Evolutionary conservation across 805 yeast species (phyloP).

Genomic region (Candida verbasci): DNA sequence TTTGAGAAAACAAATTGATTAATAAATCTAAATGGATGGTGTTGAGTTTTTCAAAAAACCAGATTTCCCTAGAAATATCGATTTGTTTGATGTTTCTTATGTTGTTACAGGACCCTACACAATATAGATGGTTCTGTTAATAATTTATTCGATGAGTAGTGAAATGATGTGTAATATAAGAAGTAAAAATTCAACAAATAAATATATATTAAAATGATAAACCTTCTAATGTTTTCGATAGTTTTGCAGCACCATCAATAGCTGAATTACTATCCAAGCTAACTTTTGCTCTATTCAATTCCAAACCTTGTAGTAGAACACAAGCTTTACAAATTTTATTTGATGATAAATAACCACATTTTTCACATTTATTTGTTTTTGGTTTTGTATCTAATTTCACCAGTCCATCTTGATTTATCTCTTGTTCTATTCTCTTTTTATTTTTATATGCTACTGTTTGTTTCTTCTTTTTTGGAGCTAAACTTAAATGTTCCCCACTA

Average conservation of each 20-base stretch:
- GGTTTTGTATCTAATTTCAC: constrained; percentile 42
- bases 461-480: constrained; percentile 53
- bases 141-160: too few species aligned
- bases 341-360: constrained; percentile 88
- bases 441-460: constrained; percentile 23
- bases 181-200: too few species aligned
- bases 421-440: constrained; percentile 38
- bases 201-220: constrained; percentile 57
- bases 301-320: constrained; percentile 77
- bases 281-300: constrained; percentile 66
- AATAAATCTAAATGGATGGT: too few species aligned
- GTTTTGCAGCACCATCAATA: constrained; percentile 60
- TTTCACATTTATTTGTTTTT: constrained; percentile 69
- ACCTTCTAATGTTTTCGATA: constrained; percentile 57
- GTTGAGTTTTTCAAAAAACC: too few species aligned
- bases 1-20: too few species aligned
- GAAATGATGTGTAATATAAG: too few species aligned
- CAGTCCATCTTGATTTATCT: constrained; percentile 60
- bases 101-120: too few species aligned
- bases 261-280: constrained; percentile 48
- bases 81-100: too few species aligned
- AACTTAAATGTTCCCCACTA: constrained; percentile 82
- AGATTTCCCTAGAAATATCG: too few species aligned
- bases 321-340: constrained; percentile 93
- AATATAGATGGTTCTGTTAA: too few species aligned